Evolutionary conservation across 2,329 filamentous ascomycete genomes (phyloP), one percentile per base, ranked within the genome.

Genomic region (Colletotrichum liriopes): DNA sequence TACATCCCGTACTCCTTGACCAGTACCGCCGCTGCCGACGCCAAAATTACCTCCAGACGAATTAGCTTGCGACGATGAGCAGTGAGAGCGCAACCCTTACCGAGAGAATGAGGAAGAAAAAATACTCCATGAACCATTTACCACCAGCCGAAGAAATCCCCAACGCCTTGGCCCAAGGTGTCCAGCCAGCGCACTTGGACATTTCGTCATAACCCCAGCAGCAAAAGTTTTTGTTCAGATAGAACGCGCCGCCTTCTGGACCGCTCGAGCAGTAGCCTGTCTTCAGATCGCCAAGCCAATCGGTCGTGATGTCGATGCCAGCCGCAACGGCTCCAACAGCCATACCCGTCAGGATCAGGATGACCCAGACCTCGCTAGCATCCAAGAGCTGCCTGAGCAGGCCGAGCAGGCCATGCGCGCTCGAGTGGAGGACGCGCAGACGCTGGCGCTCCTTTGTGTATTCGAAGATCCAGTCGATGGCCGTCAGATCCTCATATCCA

Each of bases 401-500:
- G 16, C 95, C 94, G 26, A 95, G 72, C 6, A 98, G 76, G 0
- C 95, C 94, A 26, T 89, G 87, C 9, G 91, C 89, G 77, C 89
- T 90, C 0, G 93, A 90, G 67, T 91, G 89, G 26, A 99, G 86
- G 39, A 93, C 89, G n/a, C 94, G 90, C 77, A 97, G 85, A 32
- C 96, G 91, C 81, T 97, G 94, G 26, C 96, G 91, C 84, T 99
- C 96, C 82, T 98, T 98, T 64, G 94, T 96, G 80, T 98, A 98
- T 82, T 99, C 96, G 78, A 98, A 98, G 79, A 98, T 98, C 96
- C 96, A 99, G 85, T 99, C 96, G 81, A 99, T 99, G 71, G 96
- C 96, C 20, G 96, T 98, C 81, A 98, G 87, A 83, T 99, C 93
- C 79, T 98, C 96, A 84, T 99, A 99, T 66, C 94, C 96, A 47